Evolutionary conservation across 495 filamentous ascomycete species (phyloP).

Genomic region (Cairneyella variabilis): DNA sequence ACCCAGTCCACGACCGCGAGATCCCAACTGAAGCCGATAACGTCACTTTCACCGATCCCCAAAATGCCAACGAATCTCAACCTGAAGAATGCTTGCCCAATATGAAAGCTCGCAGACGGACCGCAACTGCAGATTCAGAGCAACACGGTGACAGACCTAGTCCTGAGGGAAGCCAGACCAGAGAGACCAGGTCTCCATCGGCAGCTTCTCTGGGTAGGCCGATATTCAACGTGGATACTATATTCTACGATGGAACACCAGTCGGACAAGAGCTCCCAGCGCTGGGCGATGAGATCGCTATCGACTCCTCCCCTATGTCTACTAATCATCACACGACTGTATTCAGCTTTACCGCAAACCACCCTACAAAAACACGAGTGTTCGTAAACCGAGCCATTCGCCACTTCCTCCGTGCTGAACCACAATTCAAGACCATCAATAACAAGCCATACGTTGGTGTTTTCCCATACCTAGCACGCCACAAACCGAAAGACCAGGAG

Average conservation of each 20-base stretch:
- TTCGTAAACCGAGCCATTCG: constrained; percentile 40
- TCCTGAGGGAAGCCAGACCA: background rate
- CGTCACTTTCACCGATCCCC: constrained; percentile 12
- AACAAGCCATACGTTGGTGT: constrained; percentile 26
- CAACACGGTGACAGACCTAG: background rate
- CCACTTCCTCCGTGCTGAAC: constrained; percentile 29
- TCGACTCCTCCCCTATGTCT: constrained; percentile 20
- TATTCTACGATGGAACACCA: constrained; percentile 33
- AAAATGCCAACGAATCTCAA: background rate
- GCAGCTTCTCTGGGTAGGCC: constrained; percentile 20
- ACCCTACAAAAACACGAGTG: constrained; percentile 35
- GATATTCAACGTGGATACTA: constrained; percentile 32
- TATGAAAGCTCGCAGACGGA: constrained; percentile 16
- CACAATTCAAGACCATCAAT: constrained; percentile 18
- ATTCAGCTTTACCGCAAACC: constrained; percentile 9
- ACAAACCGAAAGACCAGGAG: constrained; percentile 18
- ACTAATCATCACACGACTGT: constrained; percentile 24
- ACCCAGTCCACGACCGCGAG: constrained; percentile 26
- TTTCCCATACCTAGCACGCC: constrained; percentile 29
- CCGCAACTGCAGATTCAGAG: constrained; percentile 2
- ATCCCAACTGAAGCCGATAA: constrained; percentile 39
- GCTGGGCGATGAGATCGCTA: constrained; percentile 22
- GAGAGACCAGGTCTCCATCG: too few relatives aligned
- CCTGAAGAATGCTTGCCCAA: background rate
- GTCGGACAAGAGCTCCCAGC: constrained; percentile 24